phyloP scores from a whole-genome alignment of 2,329 filamentous ascomycete genomes.

The Parascedosporium putredinis region DNA sequence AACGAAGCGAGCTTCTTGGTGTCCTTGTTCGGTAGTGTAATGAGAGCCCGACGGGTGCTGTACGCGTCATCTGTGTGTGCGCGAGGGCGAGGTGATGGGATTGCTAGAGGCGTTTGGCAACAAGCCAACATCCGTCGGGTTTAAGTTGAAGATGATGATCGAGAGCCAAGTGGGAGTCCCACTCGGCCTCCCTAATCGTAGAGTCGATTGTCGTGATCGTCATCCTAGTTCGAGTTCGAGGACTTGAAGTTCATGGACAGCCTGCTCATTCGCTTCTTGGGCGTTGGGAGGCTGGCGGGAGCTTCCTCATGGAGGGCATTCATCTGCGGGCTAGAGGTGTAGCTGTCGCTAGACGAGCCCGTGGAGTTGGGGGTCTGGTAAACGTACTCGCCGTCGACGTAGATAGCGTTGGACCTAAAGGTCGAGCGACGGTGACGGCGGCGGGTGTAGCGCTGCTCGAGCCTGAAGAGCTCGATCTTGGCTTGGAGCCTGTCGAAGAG shows the following conservation, averaged over 20 bases:
- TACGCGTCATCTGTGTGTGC: too few species aligned
- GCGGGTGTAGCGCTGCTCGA: conserved; percentile 90
- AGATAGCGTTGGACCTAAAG: conserved; percentile 79
- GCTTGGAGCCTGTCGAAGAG: conserved; percentile 51
- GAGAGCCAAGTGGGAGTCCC: too few species aligned
- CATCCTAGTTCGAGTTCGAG: too few species aligned
- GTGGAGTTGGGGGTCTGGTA: conserved; percentile 57
- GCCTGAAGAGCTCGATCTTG: conserved; percentile 81
- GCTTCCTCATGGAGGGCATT: conserved; percentile 26
- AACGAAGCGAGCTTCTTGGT: not conserved
- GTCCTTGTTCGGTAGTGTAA: too few species aligned
- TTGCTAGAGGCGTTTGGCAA: too few species aligned
- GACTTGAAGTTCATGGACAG: conserved; percentile 2
- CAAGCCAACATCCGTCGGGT: too few species aligned
- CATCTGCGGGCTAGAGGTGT: conserved; percentile 20
- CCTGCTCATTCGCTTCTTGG: conserved; percentile 5
- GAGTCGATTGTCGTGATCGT: too few species aligned
- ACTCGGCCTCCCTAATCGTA: too few species aligned
- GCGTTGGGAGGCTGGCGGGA: conserved; percentile 15
- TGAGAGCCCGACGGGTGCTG: too few species aligned
- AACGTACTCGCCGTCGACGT: conserved; percentile 93
- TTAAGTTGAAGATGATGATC: too few species aligned
- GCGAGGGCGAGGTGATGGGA: too few species aligned
- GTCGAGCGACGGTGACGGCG: conserved; percentile 78
- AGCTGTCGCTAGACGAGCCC: conserved; percentile 40